A percentile compares a stretch with the other conserved stretches of the same genome.
Conservation (phyloP, 805 yeast species). For the Saccharomycopsis sp. region DNA sequence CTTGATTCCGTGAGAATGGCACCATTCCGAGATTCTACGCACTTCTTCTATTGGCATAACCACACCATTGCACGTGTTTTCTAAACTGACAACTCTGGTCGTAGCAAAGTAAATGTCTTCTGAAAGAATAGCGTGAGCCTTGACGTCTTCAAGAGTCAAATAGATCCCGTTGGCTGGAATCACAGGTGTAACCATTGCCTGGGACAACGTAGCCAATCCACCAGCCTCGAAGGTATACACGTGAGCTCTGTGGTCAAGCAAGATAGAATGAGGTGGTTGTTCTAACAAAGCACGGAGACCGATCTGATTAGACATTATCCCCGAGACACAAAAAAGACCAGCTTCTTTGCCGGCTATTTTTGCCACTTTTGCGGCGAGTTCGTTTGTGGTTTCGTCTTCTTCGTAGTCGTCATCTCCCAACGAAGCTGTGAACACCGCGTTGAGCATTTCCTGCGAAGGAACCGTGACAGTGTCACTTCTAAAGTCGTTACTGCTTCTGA, state of each 20-base stretch:
- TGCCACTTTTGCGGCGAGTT: slow-evolving; percentile 59
- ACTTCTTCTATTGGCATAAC: slow-evolving; percentile 77
- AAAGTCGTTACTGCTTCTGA: slow-evolving; percentile 39
- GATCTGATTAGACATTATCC: slow-evolving; percentile 86
- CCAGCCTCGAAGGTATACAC: slow-evolving; percentile 83
- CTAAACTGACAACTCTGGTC: slow-evolving; percentile 75
- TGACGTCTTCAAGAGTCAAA: slow-evolving; percentile 74
- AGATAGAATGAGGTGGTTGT: slow-evolving; percentile 80
- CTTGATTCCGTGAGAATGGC: slow-evolving; percentile 45
- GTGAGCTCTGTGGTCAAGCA: slow-evolving; percentile 85
- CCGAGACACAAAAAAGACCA: slow-evolving; percentile 79
- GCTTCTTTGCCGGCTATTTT: slow-evolving; percentile 71
- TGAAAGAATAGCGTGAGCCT: slow-evolving; percentile 53
- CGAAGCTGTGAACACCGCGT: slow-evolving; percentile 49
- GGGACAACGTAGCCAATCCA: slow-evolving; percentile 82
- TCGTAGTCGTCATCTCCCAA: slow-evolving; percentile 86
- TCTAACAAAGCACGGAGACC: slow-evolving; percentile 67
- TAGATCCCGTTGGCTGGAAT: slow-evolving; percentile 69
- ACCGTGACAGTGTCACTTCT: slow-evolving; percentile 87
- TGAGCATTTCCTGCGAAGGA: slow-evolving; percentile 69
- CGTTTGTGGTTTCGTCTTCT: slow-evolving; percentile 68
- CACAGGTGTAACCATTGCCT: slow-evolving; percentile 86
- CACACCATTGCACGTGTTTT: slow-evolving; percentile 83
- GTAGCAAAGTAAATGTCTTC: slow-evolving; percentile 88
- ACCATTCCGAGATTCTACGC: slow-evolving; percentile 61